phyloP scores from a whole-genome alignment of 2,329 filamentous ascomycete genomes.

The Colletotrichum phormii region DNA sequence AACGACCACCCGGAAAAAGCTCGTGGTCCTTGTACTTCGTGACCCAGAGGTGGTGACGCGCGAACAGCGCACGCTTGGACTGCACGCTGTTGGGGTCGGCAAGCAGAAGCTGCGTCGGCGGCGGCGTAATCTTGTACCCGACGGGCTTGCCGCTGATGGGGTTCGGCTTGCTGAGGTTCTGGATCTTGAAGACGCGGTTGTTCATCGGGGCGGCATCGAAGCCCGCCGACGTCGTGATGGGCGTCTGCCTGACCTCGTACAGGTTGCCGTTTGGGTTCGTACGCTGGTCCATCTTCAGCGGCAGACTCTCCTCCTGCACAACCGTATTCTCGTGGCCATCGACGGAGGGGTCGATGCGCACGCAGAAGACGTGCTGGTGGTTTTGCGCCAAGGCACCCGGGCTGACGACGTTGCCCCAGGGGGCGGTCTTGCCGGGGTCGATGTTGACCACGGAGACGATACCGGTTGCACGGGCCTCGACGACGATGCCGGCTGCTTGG shows the following conservation, averaged over 20 bases:
- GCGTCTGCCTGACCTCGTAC: slow-evolving; percentile 56
- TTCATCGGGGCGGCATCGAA: slow-evolving; percentile 56
- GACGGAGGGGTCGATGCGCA: slow-evolving; percentile 66
- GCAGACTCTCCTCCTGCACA: slow-evolving; percentile 67
- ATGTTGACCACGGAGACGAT: slow-evolving; percentile 58
- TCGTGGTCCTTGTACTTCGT: slow-evolving; percentile 44
- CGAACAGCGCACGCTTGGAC: slow-evolving; percentile 43
- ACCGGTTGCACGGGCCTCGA: slow-evolving; percentile 43
- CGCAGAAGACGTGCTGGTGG: slow-evolving; percentile 68
- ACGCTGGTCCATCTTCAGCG: slow-evolving; percentile 54
- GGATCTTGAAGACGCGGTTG: slow-evolving; percentile 45
- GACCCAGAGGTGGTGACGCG: slow-evolving; percentile 44
- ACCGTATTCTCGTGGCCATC: slow-evolving; percentile 65
- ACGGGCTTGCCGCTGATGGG: slow-evolving; percentile 48
- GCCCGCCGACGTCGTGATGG: slow-evolving; percentile 52
- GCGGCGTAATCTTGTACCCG: slow-evolving; percentile 50
- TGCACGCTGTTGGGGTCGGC: slow-evolving; percentile 37
- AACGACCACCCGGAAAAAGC: slow-evolving; percentile 45
- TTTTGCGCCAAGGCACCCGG: slow-evolving; percentile 66
- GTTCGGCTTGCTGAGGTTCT: slow-evolving; percentile 42
- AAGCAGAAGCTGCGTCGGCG: slow-evolving; percentile 49
- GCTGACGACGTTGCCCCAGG: slow-evolving; percentile 61
- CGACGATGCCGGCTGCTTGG: slow-evolving; percentile 54
- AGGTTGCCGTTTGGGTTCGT: slow-evolving; percentile 63
- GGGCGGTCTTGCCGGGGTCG: slow-evolving; percentile 60